Base-by-base conservation (phyloP, 768 basidiomycete genomes). In the Favolaschia claudopus region DNA sequence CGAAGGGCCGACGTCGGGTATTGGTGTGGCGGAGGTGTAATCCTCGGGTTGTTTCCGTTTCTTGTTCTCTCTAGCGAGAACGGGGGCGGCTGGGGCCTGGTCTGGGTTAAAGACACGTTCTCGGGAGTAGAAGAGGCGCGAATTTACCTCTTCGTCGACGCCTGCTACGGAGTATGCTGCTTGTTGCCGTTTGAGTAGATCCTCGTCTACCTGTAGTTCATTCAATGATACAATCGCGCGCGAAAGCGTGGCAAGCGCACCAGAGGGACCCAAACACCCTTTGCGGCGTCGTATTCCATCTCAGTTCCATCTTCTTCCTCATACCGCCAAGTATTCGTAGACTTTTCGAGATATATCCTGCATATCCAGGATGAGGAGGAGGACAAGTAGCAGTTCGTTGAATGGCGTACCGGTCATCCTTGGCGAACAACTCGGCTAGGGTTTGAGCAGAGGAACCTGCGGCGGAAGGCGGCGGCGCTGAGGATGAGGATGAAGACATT, bases 251-350 rank as follows among this genome's bases (percentile, higher is more conserved):
- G 54, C 28, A 39, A 29, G 81, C 91, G 74, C 69, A 98, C 96
- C 71, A 95, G 73, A 37, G 92, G 89, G 24, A 95, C 74, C 96
- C 96, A 99, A 28, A 79, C 78, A 13, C 86, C 87, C 69, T 91
- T 94, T 10, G 73, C 70, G 31, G 82, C 74, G 70, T 95, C 92
- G 77, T 90, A 99, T 76, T 99, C 96, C 69, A 93, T 82, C 72
- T 97, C 96, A n/a, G 82, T 75, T 17, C 93, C 95, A 66, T 95
- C 92, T 44, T 92, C 91, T 68, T 93, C 86, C 72, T 99, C 96
- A 69, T 89, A 87, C 59, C 88, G 86, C 93, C 94, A 99, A 67
- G 92, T 89, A 48, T 84, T 84, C 5, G 86, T 78, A 37, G 81
- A 80, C 67, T 83, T 89, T 49, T 91, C 89, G 71, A 91, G 93